Base-by-base conservation (phyloP, 768 basidiomycete genomes). In the Steccherinum ochraceum region DNA sequence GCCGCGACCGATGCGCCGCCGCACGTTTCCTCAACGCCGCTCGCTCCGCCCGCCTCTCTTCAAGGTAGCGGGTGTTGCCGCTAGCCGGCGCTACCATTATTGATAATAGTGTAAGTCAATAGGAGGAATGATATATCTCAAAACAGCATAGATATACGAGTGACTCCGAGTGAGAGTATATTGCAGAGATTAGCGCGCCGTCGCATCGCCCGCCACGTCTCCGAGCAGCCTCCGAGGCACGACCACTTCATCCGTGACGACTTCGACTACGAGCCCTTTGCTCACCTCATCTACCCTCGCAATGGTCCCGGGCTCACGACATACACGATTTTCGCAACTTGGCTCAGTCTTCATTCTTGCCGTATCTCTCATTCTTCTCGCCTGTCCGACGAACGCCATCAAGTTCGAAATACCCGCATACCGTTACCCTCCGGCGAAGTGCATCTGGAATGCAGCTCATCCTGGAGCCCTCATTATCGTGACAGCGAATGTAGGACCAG, bases 381-480 rank as follows among this genome's bases (percentile, higher is more conserved):
- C 57, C 40, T 63, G 59, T 24, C 69, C 61, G 19, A 62, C 64
- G 5, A 54, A 60, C 35, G 90, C 89, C 46, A 89, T 99, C 71
- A 98, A 97, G 69, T 96, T 98, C 67, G 65, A 76, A 30, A 72
- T 96, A 20, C 79, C 70, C 25, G 83, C 93, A 0, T 77, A 76
- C 55, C 80, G 82, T 54, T 80, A 85, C 58, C 93, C 95, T 0
- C 69, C 75, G 23, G 62, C 78, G 56, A 93, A 92, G 69, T 97
- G 95, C 69, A 85, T 98, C 51, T 99, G 96, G 96, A 96, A 99
- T 65, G 74, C 86, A 20, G 95, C 85, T 7, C 89, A 93, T 61
- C 70, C 77, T 4, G 84, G 92, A 60, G 79, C 90, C 4, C 85
- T 98, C 27, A 91, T 97, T 64, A 91, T 99, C 60, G 93, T 96